Conservation (phyloP, 1,139 yeast genomes). For the Taphrina pruni region DNA sequence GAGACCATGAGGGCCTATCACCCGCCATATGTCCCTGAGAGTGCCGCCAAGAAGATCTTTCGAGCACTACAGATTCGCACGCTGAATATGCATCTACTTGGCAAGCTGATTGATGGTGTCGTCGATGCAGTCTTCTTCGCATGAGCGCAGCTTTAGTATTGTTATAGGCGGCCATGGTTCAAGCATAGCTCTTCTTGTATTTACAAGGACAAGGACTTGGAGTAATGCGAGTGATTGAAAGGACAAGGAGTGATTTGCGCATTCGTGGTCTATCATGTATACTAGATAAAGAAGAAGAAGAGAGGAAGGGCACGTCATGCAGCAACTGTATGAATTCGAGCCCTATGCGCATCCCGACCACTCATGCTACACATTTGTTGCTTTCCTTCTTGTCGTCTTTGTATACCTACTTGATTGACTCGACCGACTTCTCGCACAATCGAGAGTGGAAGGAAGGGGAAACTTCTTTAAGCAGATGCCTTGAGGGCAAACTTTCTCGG, state of each 20-base stretch:
- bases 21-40: slow-evolving; percentile 34
- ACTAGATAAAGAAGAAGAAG: not conserved
- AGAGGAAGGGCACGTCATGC: slow-evolving; percentile 1
- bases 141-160: not conserved
- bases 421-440: not conserved
- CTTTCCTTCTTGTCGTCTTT: not conserved
- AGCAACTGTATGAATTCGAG: not conserved
- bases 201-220: not conserved
- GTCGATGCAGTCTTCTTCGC: slow-evolving; percentile 25
- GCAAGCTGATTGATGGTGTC: slow-evolving; percentile 21
- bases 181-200: not conserved
- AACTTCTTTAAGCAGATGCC: slow-evolving; percentile 26
- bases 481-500: slow-evolving; percentile 37
- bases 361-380: not conserved
- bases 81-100: slow-evolving; percentile 29
- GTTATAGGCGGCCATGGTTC: not conserved
- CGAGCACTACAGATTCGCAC: slow-evolving; percentile 33
- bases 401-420: not conserved
- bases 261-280: slow-evolving; percentile 5
- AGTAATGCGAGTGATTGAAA: not conserved
- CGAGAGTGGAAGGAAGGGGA: not conserved
- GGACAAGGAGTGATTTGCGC: not conserved
- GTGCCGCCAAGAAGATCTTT: slow-evolving; percentile 25
- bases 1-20: slow-evolving; percentile 31
- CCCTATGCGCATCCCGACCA: not conserved